phyloP scores from a whole-genome alignment of 371 early-diverging fungal species.

The Mucor ambiguus region DNA sequence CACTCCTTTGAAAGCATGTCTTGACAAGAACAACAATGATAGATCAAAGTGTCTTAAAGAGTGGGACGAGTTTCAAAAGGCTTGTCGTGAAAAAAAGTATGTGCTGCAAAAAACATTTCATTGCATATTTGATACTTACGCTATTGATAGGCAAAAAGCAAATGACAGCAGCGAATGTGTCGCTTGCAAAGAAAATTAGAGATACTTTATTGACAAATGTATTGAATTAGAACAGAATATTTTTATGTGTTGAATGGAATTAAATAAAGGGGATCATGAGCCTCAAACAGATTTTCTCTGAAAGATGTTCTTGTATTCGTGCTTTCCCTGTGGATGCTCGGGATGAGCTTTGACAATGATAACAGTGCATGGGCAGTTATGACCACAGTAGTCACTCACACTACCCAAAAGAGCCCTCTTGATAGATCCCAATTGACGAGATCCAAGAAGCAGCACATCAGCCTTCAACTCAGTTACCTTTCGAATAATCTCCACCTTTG shows the following conservation, averaged over 20 bases:
- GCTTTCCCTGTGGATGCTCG: conserved; percentile 15
- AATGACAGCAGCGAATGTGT: conserved; percentile 26
- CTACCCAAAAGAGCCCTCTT: conserved; percentile 38
- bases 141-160: conserved; percentile 6
- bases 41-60: conserved; percentile 63
- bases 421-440: conserved; percentile 39
- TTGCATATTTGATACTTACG: not conserved
- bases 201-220: not conserved
- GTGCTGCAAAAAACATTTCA: not conserved
- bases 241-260: not conserved
- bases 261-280: not conserved
- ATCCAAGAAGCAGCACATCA: conserved; percentile 45
- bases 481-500: conserved; percentile 46
- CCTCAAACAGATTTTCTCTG: conserved; percentile 3
- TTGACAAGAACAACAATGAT: conserved; percentile 58
- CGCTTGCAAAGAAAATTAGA: conserved; percentile 23
- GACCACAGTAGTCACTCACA: conserved; percentile 37
- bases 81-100: conserved; percentile 48
- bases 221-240: not conserved
- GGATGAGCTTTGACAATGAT: conserved; percentile 28
- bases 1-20: conserved; percentile 56
- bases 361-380: conserved; percentile 26
- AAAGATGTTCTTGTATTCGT: conserved; percentile 14
- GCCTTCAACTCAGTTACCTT: conserved; percentile 45
- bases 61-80: conserved; percentile 63